Percentiles rank a stretch among this genome's conserved stretches.
Conservation (phyloP, 768 basidiomycete genomes). For the Psilocybe cyanescens region DNA sequence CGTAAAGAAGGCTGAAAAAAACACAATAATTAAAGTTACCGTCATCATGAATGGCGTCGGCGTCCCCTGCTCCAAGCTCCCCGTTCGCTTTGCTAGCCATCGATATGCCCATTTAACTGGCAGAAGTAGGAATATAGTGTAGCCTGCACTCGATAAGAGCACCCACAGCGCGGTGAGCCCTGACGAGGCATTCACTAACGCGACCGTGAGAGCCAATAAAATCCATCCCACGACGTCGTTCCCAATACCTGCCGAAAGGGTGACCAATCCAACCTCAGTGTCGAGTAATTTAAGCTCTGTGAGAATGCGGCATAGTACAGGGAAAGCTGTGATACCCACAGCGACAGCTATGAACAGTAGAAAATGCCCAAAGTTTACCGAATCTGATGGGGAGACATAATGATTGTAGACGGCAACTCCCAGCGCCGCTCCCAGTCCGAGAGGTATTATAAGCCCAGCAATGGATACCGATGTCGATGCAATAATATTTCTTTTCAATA, state of each 20-base stretch:
- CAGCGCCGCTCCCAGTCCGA: constrained; percentile 78
- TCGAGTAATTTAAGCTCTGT: constrained; percentile 82
- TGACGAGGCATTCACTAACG: constrained; percentile 76
- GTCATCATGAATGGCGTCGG: constrained; percentile 83
- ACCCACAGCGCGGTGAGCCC: constrained; percentile 85
- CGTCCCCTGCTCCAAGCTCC: constrained; percentile 71
- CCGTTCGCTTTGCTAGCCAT: constrained; percentile 70
- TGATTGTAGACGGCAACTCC: constrained; percentile 76
- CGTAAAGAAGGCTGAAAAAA: constrained; percentile 81
- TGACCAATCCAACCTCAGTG: constrained; percentile 83
- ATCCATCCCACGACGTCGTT: constrained; percentile 82
- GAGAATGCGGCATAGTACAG: constrained; percentile 84
- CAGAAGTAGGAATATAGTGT: constrained; percentile 67
- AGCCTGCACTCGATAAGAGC: constrained; percentile 70
- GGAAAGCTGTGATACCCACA: constrained; percentile 81
- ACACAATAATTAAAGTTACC: constrained; percentile 70
- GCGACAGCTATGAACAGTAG: constrained; percentile 86
- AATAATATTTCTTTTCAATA: constrained; percentile 66
- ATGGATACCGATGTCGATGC: constrained; percentile 63
- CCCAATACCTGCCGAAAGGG: constrained; percentile 82
- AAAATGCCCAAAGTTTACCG: constrained; percentile 78
- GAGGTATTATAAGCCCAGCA: constrained; percentile 75
- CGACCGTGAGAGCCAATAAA: constrained; percentile 83
- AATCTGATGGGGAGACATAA: constrained; percentile 49
- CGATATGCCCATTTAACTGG: constrained; percentile 65